A percentile compares a stretch with the other conserved stretches of the same genome.
phyloP scores from a whole-genome alignment of 805 yeast genomes.

The Ogataea methanolica region DNA sequence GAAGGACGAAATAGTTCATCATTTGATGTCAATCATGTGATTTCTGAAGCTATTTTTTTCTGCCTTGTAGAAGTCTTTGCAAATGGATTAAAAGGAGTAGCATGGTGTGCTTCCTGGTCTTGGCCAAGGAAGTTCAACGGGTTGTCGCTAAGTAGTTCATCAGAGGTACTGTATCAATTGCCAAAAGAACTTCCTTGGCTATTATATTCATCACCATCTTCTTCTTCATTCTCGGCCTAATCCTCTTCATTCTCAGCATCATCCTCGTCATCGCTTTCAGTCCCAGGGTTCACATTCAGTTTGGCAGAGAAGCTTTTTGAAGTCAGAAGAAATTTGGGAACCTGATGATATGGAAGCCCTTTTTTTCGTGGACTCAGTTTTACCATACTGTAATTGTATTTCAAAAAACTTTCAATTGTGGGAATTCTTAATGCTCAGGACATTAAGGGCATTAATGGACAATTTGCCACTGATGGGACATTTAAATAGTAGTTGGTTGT shows the following conservation, averaged over 20 bases:
- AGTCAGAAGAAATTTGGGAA: conserved; percentile 14
- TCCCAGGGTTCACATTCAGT: conserved; percentile 20
- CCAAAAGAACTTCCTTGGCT: neutral
- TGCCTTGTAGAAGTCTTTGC: too few relatives aligned
- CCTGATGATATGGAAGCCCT: conserved; percentile 13
- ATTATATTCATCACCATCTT: conserved; percentile 6
- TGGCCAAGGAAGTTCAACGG: too few relatives aligned
- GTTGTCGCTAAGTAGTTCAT: neutral
- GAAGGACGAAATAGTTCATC: too few relatives aligned
- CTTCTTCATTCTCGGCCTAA: conserved; percentile 2
- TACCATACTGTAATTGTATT: neutral
- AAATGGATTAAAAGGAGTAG: too few relatives aligned
- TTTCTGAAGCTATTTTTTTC: too few relatives aligned
- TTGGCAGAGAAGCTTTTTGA: conserved; percentile 20
- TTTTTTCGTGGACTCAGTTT: conserved; percentile 1
- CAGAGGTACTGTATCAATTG: neutral
- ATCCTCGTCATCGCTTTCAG: conserved; percentile 8
- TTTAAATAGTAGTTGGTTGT: conserved; percentile 8
- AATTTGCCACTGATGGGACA: conserved; percentile 1
- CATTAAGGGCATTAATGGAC: neutral
- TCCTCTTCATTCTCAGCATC: conserved; percentile 7
- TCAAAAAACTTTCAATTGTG: too few relatives aligned
- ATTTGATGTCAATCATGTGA: too few relatives aligned
- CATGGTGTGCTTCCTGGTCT: too few relatives aligned
- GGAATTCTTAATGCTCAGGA: neutral